Conservation (phyloP, 2,329 filamentous ascomycete species). For the Neonectria neomacrospora region DNA sequence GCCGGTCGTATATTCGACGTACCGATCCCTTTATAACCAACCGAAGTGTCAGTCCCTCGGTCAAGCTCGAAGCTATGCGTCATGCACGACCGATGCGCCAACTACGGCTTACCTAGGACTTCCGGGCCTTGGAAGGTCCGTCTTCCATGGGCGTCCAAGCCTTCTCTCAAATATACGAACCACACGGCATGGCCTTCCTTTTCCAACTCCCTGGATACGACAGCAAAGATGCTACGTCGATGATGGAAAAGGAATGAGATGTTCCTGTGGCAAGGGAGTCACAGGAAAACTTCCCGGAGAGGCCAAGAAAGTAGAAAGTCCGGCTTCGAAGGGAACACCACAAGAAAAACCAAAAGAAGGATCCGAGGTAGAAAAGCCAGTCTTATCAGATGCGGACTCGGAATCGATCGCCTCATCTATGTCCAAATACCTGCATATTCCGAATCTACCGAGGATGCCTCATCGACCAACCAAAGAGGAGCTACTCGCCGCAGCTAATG, state of each 20-base stretch:
- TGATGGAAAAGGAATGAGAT: slow-evolving; percentile 32
- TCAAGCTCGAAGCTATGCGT: slow-evolving; percentile 1
- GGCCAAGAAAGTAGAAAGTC: slow-evolving; percentile 28
- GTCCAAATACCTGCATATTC: slow-evolving; percentile 69
- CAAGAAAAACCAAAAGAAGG: slow-evolving; percentile 27
- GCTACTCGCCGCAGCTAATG: slow-evolving; percentile 87
- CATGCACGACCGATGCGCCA: slow-evolving; percentile 3
- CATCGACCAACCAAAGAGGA: slow-evolving; percentile 95
- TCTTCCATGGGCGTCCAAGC: slow-evolving; percentile 18
- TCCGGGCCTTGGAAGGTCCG: slow-evolving; percentile 15
- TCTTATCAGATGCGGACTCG: slow-evolving; percentile 31
- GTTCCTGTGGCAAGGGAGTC: slow-evolving; percentile 42
- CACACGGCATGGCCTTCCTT: not conserved
- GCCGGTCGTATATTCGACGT: slow-evolving; percentile 17
- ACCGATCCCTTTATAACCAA: slow-evolving; percentile 25
- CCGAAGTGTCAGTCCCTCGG: slow-evolving; percentile 17
- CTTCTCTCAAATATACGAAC: slow-evolving; percentile 12
- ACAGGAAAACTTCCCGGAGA: slow-evolving; percentile 11
- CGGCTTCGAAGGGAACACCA: slow-evolving; percentile 24
- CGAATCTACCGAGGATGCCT: slow-evolving; percentile 73
- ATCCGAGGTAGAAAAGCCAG: slow-evolving; percentile 19
- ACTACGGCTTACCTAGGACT: slow-evolving; percentile 12
- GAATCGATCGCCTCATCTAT: slow-evolving; percentile 63
- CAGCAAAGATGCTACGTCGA: slow-evolving; percentile 37
- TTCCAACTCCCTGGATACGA: slow-evolving; percentile 14